These are phyloP conservation scores for Neopestalotiopsis rosae DNA, from an alignment of 2,329 filamentous ascomycete genomes.

Conservation along the genomic window DNA sequence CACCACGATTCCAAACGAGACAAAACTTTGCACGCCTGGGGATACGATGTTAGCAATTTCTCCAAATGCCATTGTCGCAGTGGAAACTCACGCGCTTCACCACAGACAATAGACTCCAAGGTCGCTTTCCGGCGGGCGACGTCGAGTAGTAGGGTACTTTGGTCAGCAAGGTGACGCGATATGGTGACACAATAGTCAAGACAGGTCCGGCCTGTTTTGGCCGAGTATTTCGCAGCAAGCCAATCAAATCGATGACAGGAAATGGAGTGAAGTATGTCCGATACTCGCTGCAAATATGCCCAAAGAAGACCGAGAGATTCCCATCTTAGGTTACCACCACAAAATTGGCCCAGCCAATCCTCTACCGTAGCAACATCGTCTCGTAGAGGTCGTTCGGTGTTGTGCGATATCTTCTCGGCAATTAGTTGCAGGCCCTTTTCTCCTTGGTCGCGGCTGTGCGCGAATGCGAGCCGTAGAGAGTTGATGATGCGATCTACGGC, in stretches of 20 bases:
- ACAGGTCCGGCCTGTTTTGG: slow-evolving; percentile 35
- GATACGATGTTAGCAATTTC: neutral
- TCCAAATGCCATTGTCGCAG: neutral
- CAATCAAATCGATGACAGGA: neutral
- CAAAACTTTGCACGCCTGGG: slow-evolving; percentile 43
- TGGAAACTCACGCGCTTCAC: slow-evolving; percentile 44
- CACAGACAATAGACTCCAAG: slow-evolving; percentile 42
- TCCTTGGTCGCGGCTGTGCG: slow-evolving; percentile 21
- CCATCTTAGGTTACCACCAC: slow-evolving; percentile 35
- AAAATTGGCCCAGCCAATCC: slow-evolving; percentile 32
- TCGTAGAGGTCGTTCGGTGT: slow-evolving; percentile 31
- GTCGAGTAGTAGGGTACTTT: slow-evolving; percentile 45
- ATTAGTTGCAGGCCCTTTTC: slow-evolving; percentile 9
- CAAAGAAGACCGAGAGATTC: slow-evolving; percentile 34
- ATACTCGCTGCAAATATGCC: slow-evolving; percentile 21
- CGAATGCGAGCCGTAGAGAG: slow-evolving; percentile 32
- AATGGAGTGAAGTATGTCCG: slow-evolving; percentile 24
- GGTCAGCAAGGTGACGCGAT: slow-evolving; percentile 21
- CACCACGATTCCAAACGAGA: slow-evolving; percentile 42
- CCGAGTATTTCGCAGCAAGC: slow-evolving; percentile 19
- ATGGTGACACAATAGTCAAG: slow-evolving; percentile 42
- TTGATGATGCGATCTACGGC: slow-evolving; percentile 16
- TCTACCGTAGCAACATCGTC: slow-evolving; percentile 33
- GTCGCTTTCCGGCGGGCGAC: slow-evolving; percentile 40
- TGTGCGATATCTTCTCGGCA: slow-evolving; percentile 27